Evolutionary conservation across 306 rosid species (phyloP).

Genomic region (Rosa rugosa): DNA sequence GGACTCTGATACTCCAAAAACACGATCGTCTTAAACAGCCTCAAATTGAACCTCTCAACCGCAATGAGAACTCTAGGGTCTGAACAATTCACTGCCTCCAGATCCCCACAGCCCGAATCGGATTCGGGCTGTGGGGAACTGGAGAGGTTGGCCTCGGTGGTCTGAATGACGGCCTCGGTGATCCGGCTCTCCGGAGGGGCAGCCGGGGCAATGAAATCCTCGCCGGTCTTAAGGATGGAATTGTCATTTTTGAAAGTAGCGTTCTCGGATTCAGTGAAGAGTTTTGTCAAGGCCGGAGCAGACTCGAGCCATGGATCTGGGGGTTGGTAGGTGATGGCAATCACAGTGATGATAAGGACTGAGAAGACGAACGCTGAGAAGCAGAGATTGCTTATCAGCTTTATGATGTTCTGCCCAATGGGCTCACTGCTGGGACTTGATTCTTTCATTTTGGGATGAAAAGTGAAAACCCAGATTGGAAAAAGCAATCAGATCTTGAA

Average conservation of each 20-base stretch:
- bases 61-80: slow-evolving; percentile 69
- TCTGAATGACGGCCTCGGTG: slow-evolving; percentile 59
- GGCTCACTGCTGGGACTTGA: slow-evolving; percentile 61
- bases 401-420: slow-evolving; percentile 80
- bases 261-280: slow-evolving; percentile 71
- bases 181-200: slow-evolving; percentile 33
- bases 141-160: slow-evolving; percentile 43
- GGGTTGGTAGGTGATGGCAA: slow-evolving; percentile 95
- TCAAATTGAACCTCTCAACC: slow-evolving; percentile 70
- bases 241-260: slow-evolving; percentile 82
- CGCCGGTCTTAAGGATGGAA: slow-evolving; percentile 79
- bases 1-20: slow-evolving; percentile 75
- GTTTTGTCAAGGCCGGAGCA: slow-evolving; percentile 81
- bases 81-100: slow-evolving; percentile 62
- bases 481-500: too few relatives aligned
- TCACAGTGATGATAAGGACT: slow-evolving; percentile 78
- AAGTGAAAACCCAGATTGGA: too few relatives aligned
- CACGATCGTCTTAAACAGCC: slow-evolving; percentile 64
- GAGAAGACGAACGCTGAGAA: slow-evolving; percentile 87
- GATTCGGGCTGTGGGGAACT: slow-evolving; percentile 29
- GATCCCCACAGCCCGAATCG: slow-evolving; percentile 31
- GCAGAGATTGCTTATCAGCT: slow-evolving; percentile 81
- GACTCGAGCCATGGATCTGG: slow-evolving; percentile 99
- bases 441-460: slow-evolving; percentile 41
- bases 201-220: slow-evolving; percentile 58